phyloP scores from a whole-genome alignment of 2,329 filamentous ascomycete genomes.

The Ophiocordyceps sinensis region DNA sequence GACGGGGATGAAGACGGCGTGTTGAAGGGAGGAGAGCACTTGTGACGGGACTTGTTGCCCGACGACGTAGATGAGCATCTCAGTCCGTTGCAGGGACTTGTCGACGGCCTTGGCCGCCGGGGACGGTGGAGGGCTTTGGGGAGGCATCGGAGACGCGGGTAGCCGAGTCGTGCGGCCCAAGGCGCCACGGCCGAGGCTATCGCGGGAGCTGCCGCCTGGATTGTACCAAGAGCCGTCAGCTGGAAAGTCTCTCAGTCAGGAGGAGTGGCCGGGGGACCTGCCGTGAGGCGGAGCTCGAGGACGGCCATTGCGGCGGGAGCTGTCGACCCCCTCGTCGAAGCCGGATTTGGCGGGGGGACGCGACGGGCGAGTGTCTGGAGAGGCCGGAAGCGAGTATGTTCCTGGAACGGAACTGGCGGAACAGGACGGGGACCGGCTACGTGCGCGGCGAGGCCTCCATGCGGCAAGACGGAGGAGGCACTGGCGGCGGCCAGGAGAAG shows the following conservation, averaged over 20 bases:
- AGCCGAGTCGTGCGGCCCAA: conserved; percentile 1
- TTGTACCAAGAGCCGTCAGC: too few species aligned
- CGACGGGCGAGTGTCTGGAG: too few species aligned
- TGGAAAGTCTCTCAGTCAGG: too few species aligned
- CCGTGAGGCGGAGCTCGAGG: conserved; percentile 4
- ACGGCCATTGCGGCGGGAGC: conserved; percentile 1
- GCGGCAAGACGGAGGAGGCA: too few species aligned
- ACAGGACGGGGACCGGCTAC: too few species aligned
- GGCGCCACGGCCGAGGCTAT: conserved; percentile 8
- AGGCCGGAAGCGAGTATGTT: too few species aligned
- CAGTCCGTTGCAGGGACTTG: neutral
- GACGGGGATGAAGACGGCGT: neutral
- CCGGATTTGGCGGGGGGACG: too few species aligned
- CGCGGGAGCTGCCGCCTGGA: too few species aligned
- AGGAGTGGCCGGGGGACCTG: neutral
- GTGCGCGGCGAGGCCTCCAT: too few species aligned
- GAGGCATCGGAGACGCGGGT: neutral
- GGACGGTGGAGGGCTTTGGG: neutral
- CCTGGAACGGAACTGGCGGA: too few species aligned
- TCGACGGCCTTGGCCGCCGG: neutral
- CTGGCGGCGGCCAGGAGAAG: too few species aligned
- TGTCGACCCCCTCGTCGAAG: too few species aligned
- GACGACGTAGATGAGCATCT: neutral
- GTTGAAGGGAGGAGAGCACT: neutral
- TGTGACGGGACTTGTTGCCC: neutral